Conservation (phyloP, 352 stramenopile species). For the Globisporangium paroecandrum region DNA sequence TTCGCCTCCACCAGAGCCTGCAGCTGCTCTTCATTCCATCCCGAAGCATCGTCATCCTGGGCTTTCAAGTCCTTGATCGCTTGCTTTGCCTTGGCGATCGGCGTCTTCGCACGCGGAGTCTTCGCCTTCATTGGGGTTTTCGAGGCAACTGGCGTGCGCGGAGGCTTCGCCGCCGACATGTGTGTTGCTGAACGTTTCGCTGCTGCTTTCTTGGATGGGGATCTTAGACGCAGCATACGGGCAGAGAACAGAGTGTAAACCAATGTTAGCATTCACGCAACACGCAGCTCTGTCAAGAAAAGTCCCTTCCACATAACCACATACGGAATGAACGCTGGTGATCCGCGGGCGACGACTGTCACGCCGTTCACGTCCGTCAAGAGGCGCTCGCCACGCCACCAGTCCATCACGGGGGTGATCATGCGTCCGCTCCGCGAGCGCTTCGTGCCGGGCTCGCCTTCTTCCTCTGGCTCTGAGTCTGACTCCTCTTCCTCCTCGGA, state of each 20-base stretch:
- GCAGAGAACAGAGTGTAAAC: neutral
- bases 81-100: slow-evolving; percentile 22
- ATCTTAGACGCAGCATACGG: neutral
- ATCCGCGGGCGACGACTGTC: slow-evolving; percentile 22
- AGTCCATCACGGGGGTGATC: slow-evolving; percentile 43
- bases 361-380: slow-evolving; percentile 22
- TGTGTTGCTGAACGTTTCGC: neutral
- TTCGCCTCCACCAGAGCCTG: slow-evolving; percentile 54
- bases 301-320: neutral
- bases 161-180: slow-evolving; percentile 9
- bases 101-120: slow-evolving; percentile 13
- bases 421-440: slow-evolving; percentile 21
- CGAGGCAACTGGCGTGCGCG: slow-evolving; percentile 1
- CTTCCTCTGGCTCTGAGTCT: slow-evolving; percentile 5
- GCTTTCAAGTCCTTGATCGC: slow-evolving; percentile 19
- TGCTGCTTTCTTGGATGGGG: neutral
- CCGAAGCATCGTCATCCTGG: slow-evolving; percentile 18
- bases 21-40: slow-evolving; percentile 52
- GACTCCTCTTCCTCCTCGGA: neutral
- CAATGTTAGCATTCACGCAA: neutral
- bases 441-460: neutral
- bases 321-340: slow-evolving; percentile 26
- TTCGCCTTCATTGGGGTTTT: slow-evolving; percentile 9
- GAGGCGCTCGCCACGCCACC: slow-evolving; percentile 40
- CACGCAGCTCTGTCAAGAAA: neutral